These are phyloP conservation scores for Termitomyces sp. DNA, from an alignment of 1,284 basidiomycete genomes.

Conservation along the genomic window DNA sequence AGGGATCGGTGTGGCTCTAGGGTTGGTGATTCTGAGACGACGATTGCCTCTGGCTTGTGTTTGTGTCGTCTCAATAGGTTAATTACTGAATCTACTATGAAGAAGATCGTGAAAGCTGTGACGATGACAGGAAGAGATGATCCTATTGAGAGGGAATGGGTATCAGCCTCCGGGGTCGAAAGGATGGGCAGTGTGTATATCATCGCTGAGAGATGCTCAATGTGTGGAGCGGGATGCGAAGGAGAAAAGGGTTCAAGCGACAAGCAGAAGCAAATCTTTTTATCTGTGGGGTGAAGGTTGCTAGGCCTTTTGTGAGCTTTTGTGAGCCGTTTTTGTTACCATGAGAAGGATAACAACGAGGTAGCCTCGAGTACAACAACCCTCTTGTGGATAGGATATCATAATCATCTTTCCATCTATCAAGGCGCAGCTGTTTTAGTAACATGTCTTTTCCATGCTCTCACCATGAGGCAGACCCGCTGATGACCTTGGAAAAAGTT, in stretches of 20 bases:
- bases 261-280: neutral
- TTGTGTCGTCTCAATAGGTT: conserved; percentile 15
- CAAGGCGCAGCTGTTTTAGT: conserved; percentile 9
- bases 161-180: conserved; percentile 3
- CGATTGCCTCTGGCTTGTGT: neutral
- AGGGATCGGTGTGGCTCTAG: conserved; percentile 13
- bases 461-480: conserved; percentile 14
- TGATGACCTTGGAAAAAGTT: neutral
- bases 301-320: neutral
- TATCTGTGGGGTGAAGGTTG: neutral
- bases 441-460: conserved; percentile 10
- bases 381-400: conserved; percentile 2
- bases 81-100: conserved; percentile 27
- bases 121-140: conserved; percentile 23
- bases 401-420: conserved; percentile 10
- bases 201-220: neutral
- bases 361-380: conserved; percentile 15
- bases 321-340: conserved; percentile 7
- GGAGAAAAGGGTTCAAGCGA: neutral
- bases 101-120: conserved; percentile 25
- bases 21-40: neutral
- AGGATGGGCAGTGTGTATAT: neutral
- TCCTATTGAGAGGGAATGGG: conserved; percentile 4
- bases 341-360: conserved; percentile 15
- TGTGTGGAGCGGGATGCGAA: neutral